Evolutionary conservation across 164 flowering plant genomes (phyloP).

Genomic region (Dillenia suffruticosa): DNA sequence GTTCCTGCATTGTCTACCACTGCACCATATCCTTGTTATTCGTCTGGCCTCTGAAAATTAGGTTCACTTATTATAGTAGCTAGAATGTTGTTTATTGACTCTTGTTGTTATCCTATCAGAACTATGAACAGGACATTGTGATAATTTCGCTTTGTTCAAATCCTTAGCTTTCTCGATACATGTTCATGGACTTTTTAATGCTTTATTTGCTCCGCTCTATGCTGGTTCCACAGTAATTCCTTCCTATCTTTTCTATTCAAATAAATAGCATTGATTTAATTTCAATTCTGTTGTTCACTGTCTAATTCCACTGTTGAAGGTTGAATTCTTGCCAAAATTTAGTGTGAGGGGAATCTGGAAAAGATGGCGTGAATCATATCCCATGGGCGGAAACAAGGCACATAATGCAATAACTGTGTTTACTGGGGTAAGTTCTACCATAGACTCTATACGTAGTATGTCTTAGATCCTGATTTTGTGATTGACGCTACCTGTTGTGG

Average conservation of each 20-base stretch:
- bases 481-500: too few relatives aligned
- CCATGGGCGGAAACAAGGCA: conserved; percentile 49
- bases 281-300: background rate
- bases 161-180: conserved; percentile 73
- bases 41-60: background rate
- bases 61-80: conserved; percentile 2
- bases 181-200: conserved; percentile 99
- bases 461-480: too few relatives aligned
- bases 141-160: conserved; percentile 3
- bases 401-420: conserved; percentile 81
- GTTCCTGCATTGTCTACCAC: conserved; percentile 86
- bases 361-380: conserved; percentile 97
- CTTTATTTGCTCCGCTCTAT: conserved; percentile 91
- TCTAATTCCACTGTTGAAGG: conserved; percentile 40
- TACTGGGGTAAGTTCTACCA: conserved; percentile 75
- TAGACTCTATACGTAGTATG: too few relatives aligned
- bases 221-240: conserved; percentile 78
- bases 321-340: conserved; percentile 96
- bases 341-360: conserved; percentile 99
- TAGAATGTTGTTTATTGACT: background rate
- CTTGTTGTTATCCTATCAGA: background rate
- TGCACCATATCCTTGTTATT: conserved; percentile 89
- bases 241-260: conserved; percentile 5
- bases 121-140: background rate
- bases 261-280: background rate